A percentile compares a stretch with the other conserved stretches of the same genome.
Conservation (phyloP, 1,139 yeast species). For the Pichia sp. region DNA sequence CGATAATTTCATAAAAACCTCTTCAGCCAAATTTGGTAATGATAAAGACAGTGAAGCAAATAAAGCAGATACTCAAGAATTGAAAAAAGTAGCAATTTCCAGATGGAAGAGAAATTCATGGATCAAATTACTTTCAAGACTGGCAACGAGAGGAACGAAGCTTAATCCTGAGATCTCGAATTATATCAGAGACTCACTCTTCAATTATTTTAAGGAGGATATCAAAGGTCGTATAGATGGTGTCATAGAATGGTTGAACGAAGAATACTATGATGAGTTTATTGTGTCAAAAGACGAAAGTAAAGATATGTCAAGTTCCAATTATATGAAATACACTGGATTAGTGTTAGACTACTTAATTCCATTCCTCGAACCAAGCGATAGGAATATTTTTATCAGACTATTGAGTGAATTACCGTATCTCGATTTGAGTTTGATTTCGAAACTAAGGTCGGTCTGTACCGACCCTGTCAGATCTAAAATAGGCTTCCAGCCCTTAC, state of each 20-base stretch:
- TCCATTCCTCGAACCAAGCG: slow-evolving; percentile 77
- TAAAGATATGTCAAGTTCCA: slow-evolving; percentile 12
- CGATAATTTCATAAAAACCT: slow-evolving; percentile 50
- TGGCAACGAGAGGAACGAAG: slow-evolving; percentile 75
- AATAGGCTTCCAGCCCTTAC: slow-evolving; percentile 76
- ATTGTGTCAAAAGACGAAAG: slow-evolving; percentile 12
- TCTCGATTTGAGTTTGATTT: slow-evolving; percentile 56
- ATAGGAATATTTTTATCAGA: slow-evolving; percentile 75
- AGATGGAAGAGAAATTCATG: slow-evolving; percentile 73
- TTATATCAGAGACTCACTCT: slow-evolving; percentile 63
- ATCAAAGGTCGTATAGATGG: slow-evolving; percentile 70
- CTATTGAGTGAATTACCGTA: slow-evolving; percentile 83
- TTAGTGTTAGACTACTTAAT: slow-evolving; percentile 73
- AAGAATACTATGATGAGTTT: slow-evolving; percentile 79
- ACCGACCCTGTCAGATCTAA: slow-evolving; percentile 78
- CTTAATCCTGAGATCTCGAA: slow-evolving; percentile 45
- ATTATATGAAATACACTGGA: slow-evolving; percentile 64
- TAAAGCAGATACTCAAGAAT: slow-evolving; percentile 14
- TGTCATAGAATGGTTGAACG: slow-evolving; percentile 91
- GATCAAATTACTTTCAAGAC: slow-evolving; percentile 68
- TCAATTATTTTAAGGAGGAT: slow-evolving; percentile 68
- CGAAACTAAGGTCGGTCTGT: slow-evolving; percentile 68
- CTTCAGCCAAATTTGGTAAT: slow-evolving; percentile 26
- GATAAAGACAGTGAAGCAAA: not conserved
- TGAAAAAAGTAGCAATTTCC: slow-evolving; percentile 52